Base-by-base conservation (phyloP, 139 green algal genomes). In the Astrephomene gubernaculifera region DNA sequence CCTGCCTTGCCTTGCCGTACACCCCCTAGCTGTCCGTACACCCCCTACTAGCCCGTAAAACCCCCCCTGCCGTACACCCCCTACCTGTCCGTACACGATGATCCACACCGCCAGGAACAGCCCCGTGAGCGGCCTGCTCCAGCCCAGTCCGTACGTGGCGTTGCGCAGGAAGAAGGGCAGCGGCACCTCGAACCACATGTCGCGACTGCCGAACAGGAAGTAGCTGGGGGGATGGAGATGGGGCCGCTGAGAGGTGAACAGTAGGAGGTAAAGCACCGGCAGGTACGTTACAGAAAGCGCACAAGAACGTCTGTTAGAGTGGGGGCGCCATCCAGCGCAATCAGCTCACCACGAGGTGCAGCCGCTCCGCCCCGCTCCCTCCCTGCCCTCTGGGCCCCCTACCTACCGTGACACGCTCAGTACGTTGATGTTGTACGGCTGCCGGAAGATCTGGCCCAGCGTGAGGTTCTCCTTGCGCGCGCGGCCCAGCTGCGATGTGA, bases 121-220 rank as follows among this genome's bases (percentile, higher is more conserved):
- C 19, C 89, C 86, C 24, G 87, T 89, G 57, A 89, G 68, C 21
- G 79, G 67, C 27, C 71, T 83, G 60, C 83, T 86, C 94, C 94
- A 97, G 80, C 92, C 92, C n/a, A 97, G 87, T 24, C 95, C 95
- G 2, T 87, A 87, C 24, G 53, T 72, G 1, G 85, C 29, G 71
- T 90, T 82, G 69, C 95, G 86, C 81, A 98, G 87, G 88, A 97
- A 98, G 92, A 96, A 98, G 24, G 95, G 95, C 83, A 98, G 91
- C 24, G 95, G 94, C 60, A 92, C 91, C 92, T 97, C 95, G 87
- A 97, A 97, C 95, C 95, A 98, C 49, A 97, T 87, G 91, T 98
- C 95, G 12, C 95, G 76, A 36, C 82, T 87, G 52, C 91, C 93
- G 88, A 97, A 95, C 53, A 96, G 90, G 84, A 96, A 96, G 76